Conservation (phyloP, 2,329 filamentous ascomycete species). For the Anthostomella pinea region DNA sequence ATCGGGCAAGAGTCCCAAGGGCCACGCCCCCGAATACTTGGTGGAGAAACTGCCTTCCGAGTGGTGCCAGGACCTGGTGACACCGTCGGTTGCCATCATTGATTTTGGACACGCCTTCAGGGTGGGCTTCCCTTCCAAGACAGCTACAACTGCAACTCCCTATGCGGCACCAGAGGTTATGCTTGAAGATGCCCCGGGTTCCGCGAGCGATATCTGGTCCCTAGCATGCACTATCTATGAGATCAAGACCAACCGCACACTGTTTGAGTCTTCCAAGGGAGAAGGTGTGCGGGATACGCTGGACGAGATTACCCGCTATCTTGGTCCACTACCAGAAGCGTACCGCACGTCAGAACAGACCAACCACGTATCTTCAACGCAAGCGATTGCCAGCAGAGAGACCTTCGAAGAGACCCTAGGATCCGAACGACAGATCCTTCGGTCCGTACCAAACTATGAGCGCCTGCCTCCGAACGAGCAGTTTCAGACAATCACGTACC, state of each 20-base stretch:
- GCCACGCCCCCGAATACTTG: neutral
- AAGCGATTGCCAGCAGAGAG: too few species aligned
- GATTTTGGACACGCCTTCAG: constrained; percentile 1
- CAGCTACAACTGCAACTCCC: neutral
- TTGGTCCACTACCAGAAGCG: constrained; percentile 1
- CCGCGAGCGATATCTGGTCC: constrained; percentile 2
- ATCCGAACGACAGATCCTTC: neutral
- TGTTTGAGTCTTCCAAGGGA: neutral
- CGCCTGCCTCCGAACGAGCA: neutral
- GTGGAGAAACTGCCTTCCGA: neutral
- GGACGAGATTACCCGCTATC: neutral
- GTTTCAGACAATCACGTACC: neutral
- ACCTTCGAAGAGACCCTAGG: neutral
- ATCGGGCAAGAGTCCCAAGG: neutral
- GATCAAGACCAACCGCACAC: neutral
- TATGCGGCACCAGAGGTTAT: constrained; percentile 1
- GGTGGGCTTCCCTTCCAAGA: neutral
- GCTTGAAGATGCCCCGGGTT: neutral
- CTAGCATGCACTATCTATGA: constrained; percentile 2
- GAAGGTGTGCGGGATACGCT: neutral
- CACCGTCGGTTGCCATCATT: neutral
- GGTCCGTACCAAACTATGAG: neutral
- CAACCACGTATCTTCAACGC: too few species aligned
- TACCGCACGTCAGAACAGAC: too few species aligned
- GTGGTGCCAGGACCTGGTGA: neutral